These are phyloP conservation scores for Scheffersomyces coipomensis DNA, from an alignment of 805 yeast species.

Conservation along the genomic window DNA sequence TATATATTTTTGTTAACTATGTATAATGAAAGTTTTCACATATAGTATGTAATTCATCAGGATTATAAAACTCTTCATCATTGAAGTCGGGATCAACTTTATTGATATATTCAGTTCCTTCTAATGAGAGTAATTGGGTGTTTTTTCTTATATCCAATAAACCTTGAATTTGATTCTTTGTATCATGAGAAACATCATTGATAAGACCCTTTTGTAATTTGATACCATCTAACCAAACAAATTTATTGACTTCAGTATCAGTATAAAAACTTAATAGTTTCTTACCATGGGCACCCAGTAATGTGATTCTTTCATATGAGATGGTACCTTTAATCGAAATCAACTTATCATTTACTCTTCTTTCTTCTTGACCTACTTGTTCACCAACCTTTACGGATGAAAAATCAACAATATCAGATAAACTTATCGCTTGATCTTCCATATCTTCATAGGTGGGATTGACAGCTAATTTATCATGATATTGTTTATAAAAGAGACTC, in stretches of 20 bases:
- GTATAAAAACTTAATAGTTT: slow-evolving; percentile 59
- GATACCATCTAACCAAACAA: slow-evolving; percentile 79
- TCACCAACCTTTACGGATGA: slow-evolving; percentile 47
- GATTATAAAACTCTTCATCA: slow-evolving; percentile 18
- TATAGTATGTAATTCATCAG: neutral
- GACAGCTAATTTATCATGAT: slow-evolving; percentile 40
- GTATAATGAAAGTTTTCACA: neutral
- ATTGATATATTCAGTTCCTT: slow-evolving; percentile 16
- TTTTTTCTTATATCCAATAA: slow-evolving; percentile 37
- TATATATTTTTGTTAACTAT: neutral
- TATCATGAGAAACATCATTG: slow-evolving; percentile 33
- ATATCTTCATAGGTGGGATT: slow-evolving; percentile 60
- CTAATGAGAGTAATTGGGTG: slow-evolving; percentile 39
- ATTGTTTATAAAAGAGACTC: slow-evolving; percentile 60
- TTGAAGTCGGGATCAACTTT: slow-evolving; percentile 22
- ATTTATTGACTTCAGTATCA: slow-evolving; percentile 66
- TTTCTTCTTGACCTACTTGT: slow-evolving; percentile 37
- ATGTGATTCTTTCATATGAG: slow-evolving; percentile 54
- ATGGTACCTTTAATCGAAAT: slow-evolving; percentile 58
- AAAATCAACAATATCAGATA: slow-evolving; percentile 51
- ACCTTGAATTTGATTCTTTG: slow-evolving; percentile 32
- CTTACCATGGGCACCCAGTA: slow-evolving; percentile 43
- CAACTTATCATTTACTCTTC: slow-evolving; percentile 42
- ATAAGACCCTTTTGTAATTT: slow-evolving; percentile 43
- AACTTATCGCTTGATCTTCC: slow-evolving; percentile 48